Evolutionary conservation across 306 rosid species (phyloP).

Genomic region (Inga leiocalycina): DNA sequence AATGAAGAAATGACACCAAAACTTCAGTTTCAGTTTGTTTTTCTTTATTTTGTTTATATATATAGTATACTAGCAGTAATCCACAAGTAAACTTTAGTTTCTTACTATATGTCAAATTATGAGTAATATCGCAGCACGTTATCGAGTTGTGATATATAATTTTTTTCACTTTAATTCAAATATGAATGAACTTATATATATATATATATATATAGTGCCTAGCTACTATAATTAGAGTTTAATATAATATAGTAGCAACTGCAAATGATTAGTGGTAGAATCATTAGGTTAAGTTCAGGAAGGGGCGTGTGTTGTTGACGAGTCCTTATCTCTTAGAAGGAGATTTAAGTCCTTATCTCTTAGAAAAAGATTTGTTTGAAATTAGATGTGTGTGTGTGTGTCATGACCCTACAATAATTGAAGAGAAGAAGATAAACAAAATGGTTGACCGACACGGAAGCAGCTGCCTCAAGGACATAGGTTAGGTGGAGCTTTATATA

Average conservation of each 20-base stretch:
- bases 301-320: neutral
- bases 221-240: neutral
- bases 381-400: neutral
- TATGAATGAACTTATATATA: neutral
- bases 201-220: neutral
- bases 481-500: neutral
- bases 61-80: no score
- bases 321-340: conserved; percentile 2
- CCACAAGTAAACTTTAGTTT: neutral
- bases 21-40: no score
- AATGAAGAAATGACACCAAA: no score
- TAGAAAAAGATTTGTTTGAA: neutral
- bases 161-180: neutral
- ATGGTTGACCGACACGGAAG: neutral
- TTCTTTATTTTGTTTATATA: no score
- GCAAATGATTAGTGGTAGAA: neutral
- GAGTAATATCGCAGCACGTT: no score
- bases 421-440: neutral
- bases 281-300: neutral
- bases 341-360: conserved; percentile 5
- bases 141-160: neutral
- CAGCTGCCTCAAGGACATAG: neutral
- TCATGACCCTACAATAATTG: neutral
- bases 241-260: neutral
- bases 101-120: no score